Conservation (phyloP, 306 rosid genomes). For the Gynostemma pentaphyllum region DNA sequence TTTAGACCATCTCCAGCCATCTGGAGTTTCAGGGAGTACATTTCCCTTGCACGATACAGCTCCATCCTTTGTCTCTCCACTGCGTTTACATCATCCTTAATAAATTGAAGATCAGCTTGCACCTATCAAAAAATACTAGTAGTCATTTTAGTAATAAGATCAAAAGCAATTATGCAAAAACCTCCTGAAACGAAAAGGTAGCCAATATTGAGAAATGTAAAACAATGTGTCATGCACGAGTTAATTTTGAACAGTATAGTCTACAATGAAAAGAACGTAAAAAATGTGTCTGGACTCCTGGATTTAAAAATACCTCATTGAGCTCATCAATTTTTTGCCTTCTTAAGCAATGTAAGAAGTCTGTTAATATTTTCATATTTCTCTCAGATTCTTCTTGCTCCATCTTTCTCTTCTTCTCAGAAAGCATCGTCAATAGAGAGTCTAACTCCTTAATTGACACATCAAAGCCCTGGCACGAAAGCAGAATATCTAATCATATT, state of each 20-base stretch:
- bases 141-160: background rate
- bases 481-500: background rate
- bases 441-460: slow-evolving; percentile 83
- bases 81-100: slow-evolving; percentile 73
- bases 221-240: background rate
- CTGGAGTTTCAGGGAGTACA: slow-evolving; percentile 50
- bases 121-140: slow-evolving; percentile 50
- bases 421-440: slow-evolving; percentile 56
- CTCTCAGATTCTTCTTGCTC: slow-evolving; percentile 96
- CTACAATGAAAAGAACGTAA: background rate
- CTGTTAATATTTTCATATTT: slow-evolving; percentile 87
- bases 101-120: slow-evolving; percentile 83
- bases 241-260: background rate
- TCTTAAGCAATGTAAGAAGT: slow-evolving; percentile 78
- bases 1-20: slow-evolving; percentile 59
- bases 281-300: background rate
- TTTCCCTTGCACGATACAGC: slow-evolving; percentile 60
- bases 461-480: slow-evolving; percentile 66
- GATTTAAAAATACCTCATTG: slow-evolving; percentile 46
- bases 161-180: background rate
- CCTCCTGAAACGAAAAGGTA: background rate
- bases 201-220: background rate
- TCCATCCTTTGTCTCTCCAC: slow-evolving; percentile 91
- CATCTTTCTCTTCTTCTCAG: slow-evolving; percentile 94
- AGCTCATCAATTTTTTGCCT: slow-evolving; percentile 79